A percentile compares a stretch with the other conserved stretches of the same genome.
Evolutionary conservation across 208 protist species (phyloP).

Genomic region (Phytomonas sp.): DNA sequence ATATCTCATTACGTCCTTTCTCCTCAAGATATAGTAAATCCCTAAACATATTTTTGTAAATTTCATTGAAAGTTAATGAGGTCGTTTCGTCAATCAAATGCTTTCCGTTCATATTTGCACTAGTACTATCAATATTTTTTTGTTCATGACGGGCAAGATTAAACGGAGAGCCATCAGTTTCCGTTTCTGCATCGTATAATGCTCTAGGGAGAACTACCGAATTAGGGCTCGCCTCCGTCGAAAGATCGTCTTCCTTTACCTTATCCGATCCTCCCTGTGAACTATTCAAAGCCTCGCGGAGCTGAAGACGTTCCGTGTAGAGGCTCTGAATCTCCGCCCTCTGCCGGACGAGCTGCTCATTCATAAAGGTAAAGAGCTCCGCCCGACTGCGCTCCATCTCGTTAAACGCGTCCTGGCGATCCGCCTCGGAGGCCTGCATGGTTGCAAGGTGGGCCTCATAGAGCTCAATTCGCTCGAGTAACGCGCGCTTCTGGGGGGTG

Average conservation of each 20-base stretch:
- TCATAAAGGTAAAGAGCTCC: slow-evolving; percentile 74
- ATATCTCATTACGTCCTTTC: not conserved
- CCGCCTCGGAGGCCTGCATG: slow-evolving; percentile 48
- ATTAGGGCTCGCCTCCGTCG: not conserved
- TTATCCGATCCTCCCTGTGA: not conserved
- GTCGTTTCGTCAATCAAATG: not conserved
- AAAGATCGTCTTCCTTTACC: not conserved
- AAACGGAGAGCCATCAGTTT: not conserved
- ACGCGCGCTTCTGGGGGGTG: slow-evolving; percentile 43
- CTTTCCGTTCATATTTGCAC: not conserved
- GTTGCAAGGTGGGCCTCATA: slow-evolving; percentile 41
- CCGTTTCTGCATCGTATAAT: not conserved
- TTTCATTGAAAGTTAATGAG: not conserved
- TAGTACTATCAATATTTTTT: not conserved
- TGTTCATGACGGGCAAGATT: not conserved
- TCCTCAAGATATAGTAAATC: not conserved
- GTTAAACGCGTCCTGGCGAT: slow-evolving; percentile 54
- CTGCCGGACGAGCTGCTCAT: slow-evolving; percentile 51
- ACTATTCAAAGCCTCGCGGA: not conserved
- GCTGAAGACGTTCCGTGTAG: slow-evolving; percentile 10
- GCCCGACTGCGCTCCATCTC: slow-evolving; percentile 68
- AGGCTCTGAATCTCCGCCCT: slow-evolving; percentile 50
- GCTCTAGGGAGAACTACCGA: not conserved
- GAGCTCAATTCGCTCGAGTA: slow-evolving; percentile 47
- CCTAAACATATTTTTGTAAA: not conserved